phyloP scores from a whole-genome alignment of 805 yeast species.

The Metschnikowia borealis region DNA sequence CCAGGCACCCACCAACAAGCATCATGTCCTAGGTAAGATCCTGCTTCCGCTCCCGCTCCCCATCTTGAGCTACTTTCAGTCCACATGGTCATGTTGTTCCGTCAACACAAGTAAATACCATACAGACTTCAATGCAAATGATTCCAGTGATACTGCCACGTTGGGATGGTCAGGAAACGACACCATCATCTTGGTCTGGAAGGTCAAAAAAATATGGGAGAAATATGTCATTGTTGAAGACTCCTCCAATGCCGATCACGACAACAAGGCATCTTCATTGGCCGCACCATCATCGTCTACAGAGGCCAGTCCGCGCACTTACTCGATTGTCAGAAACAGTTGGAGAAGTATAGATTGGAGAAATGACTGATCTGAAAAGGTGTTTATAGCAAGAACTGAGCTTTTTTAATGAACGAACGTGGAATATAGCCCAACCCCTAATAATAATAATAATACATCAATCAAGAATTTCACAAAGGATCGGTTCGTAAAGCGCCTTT shows the following conservation, averaged over 20 bases:
- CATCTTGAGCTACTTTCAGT: slow-evolving; percentile 61
- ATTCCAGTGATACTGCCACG: slow-evolving; percentile 30
- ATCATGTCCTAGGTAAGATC: slow-evolving; percentile 60
- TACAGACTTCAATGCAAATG: slow-evolving; percentile 17
- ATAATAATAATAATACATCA: slow-evolving; percentile 6
- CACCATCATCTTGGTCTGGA: slow-evolving; percentile 73
- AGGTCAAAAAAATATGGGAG: slow-evolving; percentile 74
- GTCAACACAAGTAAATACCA: slow-evolving; percentile 49
- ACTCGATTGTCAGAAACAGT: slow-evolving; percentile 61
- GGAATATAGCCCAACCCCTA: neutral
- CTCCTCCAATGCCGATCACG: neutral
- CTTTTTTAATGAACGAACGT: neutral
- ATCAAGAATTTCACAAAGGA: slow-evolving; percentile 34
- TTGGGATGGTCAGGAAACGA: slow-evolving; percentile 78
- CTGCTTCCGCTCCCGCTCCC: slow-evolving; percentile 65
- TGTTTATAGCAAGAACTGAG: neutral
- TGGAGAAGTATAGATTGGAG: slow-evolving; percentile 55
- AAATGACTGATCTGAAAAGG: slow-evolving; percentile 12
- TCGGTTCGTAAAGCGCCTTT: slow-evolving; percentile 32
- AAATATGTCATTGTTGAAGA: slow-evolving; percentile 65
- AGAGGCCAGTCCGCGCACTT: neutral
- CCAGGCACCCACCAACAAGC: slow-evolving; percentile 41
- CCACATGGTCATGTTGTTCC: slow-evolving; percentile 86
- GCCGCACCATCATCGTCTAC: neutral
- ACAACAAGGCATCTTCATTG: neutral